Evolutionary conservation across 257 asterid species (phyloP).

Genomic region (Solanum dulcamara): DNA sequence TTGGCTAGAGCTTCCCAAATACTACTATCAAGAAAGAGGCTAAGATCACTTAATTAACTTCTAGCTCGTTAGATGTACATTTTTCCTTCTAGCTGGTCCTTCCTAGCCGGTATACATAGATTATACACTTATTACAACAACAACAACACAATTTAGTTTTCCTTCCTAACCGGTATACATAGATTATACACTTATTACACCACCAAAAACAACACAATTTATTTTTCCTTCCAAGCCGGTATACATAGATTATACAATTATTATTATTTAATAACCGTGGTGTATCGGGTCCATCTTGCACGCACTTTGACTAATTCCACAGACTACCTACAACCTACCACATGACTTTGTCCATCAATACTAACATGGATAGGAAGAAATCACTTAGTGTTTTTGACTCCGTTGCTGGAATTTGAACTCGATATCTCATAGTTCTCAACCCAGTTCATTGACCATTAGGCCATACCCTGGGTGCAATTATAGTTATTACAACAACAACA

Average conservation of each 20-base stretch:
- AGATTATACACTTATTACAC: background rate
- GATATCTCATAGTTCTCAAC: background rate
- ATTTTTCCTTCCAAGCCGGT: background rate
- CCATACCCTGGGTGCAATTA: background rate
- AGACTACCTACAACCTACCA: background rate
- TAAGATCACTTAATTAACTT: background rate
- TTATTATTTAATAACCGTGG: too few relatives aligned
- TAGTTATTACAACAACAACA: background rate
- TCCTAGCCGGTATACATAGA: too few relatives aligned
- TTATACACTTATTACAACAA: background rate
- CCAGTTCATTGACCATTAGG: background rate
- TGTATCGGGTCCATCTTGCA: background rate
- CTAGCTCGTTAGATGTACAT: background rate
- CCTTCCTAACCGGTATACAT: background rate
- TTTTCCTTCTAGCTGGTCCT: background rate
- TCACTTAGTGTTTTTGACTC: background rate
- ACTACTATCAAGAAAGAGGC: background rate
- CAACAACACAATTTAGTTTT: too few relatives aligned
- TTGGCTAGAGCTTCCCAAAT: background rate
- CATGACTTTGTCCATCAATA: background rate
- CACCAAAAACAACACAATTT: too few relatives aligned
- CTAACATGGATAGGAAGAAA: background rate
- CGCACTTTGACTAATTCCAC: background rate
- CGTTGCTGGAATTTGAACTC: background rate
- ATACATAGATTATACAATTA: background rate